Evolutionary conservation across 2,329 filamentous ascomycete species (phyloP), one percentile per base, ranked within the genome.

Genomic region (Chaetomium sp.): DNA sequence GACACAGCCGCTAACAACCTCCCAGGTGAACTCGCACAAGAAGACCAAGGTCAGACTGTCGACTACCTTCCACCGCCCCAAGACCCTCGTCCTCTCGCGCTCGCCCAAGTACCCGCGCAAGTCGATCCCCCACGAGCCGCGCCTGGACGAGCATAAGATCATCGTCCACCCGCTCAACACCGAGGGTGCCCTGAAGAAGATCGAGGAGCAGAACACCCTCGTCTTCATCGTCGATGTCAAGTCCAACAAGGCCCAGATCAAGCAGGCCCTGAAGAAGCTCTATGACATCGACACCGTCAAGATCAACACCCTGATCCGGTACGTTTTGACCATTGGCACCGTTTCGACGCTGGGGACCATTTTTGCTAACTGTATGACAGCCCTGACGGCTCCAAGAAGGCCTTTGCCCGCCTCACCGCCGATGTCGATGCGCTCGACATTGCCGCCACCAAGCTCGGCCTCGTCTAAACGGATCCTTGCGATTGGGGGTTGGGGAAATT

Each of bases 161-260:
- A 88, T 99, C 76, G 82, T 97, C 73, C 90, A 96, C 86, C 94
- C 94, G 66, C 85, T 99, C 73, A 99, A 99, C 87, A 99, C 94
- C 60, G 94, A 99, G 88, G 94, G 88, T 72, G 94, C 95, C 72
- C 97, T 99, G 92, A 99, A 99, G 90, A 72, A 96, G 88, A 96
- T 99, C 69, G 94, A 99, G 84, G 94, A 99, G 88, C 91, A 99
- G 86, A 99, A 99, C 86, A 99, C 94, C 67, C 86, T 99, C 52
- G 90, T 95, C 74, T 96, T 96, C 84, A 95, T 96, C 69, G 90
- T 95, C 72, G 88, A 96, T 68, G 80, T 92, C 76, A 95, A 95
- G 87, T 86, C 92, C 76, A 99, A 99, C 87, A 99, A 99, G 89
- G 86, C 91, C 74, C 94, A 99, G 82, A 99, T 99, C 81, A 96